Percentiles rank a stretch among this genome's conserved stretches.
phyloP scores from a whole-genome alignment of 1,139 yeast genomes.

The Kazachstania sp. region DNA sequence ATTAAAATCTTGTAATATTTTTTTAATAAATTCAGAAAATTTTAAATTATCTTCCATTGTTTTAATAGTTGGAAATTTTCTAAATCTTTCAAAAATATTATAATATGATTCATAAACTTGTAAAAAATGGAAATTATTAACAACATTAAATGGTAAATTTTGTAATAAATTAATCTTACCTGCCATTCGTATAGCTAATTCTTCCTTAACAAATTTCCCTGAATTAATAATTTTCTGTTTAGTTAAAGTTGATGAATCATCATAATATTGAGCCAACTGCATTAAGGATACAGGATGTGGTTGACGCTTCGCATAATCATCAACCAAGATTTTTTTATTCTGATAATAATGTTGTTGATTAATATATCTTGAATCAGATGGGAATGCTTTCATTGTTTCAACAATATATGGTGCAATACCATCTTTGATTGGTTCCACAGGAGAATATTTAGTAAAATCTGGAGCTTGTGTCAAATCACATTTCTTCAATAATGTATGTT shows the following conservation, averaged over 20 bases:
- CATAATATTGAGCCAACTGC: slow-evolving; percentile 85
- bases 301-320: slow-evolving; percentile 54
- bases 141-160: slow-evolving; percentile 71
- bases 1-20: slow-evolving; percentile 64
- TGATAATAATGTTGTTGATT: slow-evolving; percentile 74
- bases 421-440: slow-evolving; percentile 26
- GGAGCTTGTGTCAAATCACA: slow-evolving; percentile 25
- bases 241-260: slow-evolving; percentile 46
- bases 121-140: slow-evolving; percentile 75
- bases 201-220: slow-evolving; percentile 82
- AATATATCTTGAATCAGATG: slow-evolving; percentile 32
- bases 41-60: slow-evolving; percentile 63
- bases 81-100: slow-evolving; percentile 74
- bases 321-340: slow-evolving; percentile 51
- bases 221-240: slow-evolving; percentile 67
- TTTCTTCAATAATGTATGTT: slow-evolving; percentile 12
- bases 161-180: slow-evolving; percentile 74
- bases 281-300: slow-evolving; percentile 85
- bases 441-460: slow-evolving; percentile 29
- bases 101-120: slow-evolving; percentile 86
- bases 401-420: slow-evolving; percentile 28
- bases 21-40: slow-evolving; percentile 56
- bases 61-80: slow-evolving; percentile 59
- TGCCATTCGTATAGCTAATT: slow-evolving; percentile 76
- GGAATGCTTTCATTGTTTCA: slow-evolving; percentile 27